phyloP scores from a whole-genome alignment of 164 flowering plant species.

The Nymphaea colorata region DNA sequence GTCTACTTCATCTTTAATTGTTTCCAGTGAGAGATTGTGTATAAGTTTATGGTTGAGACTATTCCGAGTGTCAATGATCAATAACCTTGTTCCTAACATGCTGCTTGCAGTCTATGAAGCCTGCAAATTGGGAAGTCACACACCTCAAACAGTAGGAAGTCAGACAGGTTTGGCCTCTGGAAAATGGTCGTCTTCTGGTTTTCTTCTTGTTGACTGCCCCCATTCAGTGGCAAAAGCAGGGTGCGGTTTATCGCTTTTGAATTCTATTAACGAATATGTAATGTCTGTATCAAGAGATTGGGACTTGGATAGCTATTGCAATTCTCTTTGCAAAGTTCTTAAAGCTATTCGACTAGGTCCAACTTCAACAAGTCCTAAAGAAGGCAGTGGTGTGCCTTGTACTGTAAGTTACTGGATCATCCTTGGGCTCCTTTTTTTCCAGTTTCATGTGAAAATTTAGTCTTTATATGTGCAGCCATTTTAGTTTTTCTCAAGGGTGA shows the following conservation, averaged over 20 bases:
- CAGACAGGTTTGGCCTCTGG: constrained; percentile 63
- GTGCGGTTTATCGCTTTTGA: constrained; percentile 58
- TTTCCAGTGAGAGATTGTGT: too few species aligned
- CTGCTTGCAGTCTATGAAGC: constrained; percentile 70
- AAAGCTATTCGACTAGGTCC: constrained; percentile 57
- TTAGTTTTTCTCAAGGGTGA: too few species aligned
- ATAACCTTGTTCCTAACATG: background rate
- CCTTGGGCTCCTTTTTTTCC: too few species aligned
- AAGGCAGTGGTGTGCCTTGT: constrained; percentile 54
- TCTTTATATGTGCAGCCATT: too few species aligned
- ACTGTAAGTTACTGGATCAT: constrained; percentile 36
- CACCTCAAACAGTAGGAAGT: constrained; percentile 64
- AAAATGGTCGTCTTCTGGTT: constrained; percentile 64
- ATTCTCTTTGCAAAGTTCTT: constrained; percentile 74
- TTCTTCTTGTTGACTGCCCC: constrained; percentile 82
- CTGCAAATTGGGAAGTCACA: constrained; percentile 88
- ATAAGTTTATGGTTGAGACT: too few species aligned
- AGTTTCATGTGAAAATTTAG: too few species aligned
- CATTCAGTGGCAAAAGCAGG: constrained; percentile 76
- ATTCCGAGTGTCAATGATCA: background rate
- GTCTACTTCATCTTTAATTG: background rate
- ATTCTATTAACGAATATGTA: constrained; percentile 83
- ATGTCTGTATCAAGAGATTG: constrained; percentile 83
- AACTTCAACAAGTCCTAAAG: constrained; percentile 45
- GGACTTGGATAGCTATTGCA: constrained; percentile 73